Evolutionary conservation across 1,284 basidiomycete species (phyloP), one percentile per base, ranked within the genome.

Genomic region (Lignosus rhinocerotis): DNA sequence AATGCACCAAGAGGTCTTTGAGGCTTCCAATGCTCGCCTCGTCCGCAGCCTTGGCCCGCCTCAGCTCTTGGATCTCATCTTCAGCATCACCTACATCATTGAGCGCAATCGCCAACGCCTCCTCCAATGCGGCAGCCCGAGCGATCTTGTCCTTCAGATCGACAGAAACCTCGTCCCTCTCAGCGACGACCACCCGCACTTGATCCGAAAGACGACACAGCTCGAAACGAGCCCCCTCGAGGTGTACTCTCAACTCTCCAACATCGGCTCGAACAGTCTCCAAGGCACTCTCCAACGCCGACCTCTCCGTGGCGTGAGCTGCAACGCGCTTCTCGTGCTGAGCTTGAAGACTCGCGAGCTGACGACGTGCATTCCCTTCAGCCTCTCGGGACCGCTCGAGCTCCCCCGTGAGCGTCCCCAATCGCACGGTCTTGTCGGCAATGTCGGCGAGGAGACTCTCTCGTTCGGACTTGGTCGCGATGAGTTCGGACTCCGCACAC

Each of bases 1-100:
- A 62, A 51, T 64, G 65, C 33, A 65, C 62, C 54, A 76, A 75
- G 6, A 64, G 58, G 0, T 66, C 63, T 56, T 73, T 72, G 55
- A 81, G 66, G n/a, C 58, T 67, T 33, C 66, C 60, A 36, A 80
- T 78, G 7, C 72, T 76, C 25, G 55, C 60, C 51, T 73, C 75
- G 59, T 79, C 76, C 3, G 61, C 70, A 32, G 66, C 63, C 58
- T 76, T 78, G n/a, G 70, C 69, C 2, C 43, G 53, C 53, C 62
- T 64, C 30, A 77, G 52, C 31, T 69, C 72, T 32, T 62, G 59
- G 10, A 75, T 64, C 57, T 75, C 73, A 45, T 71, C 68, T 54
- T 76, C 74, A 1, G 64, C 66, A 39, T 73, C 70, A 41, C 61
- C 63, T 33, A 65, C 55, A 51, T 64, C 70, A 33, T 34, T 55